phyloP scores from a whole-genome alignment of 345 rosid species.

The Camelina laxa region DNA sequence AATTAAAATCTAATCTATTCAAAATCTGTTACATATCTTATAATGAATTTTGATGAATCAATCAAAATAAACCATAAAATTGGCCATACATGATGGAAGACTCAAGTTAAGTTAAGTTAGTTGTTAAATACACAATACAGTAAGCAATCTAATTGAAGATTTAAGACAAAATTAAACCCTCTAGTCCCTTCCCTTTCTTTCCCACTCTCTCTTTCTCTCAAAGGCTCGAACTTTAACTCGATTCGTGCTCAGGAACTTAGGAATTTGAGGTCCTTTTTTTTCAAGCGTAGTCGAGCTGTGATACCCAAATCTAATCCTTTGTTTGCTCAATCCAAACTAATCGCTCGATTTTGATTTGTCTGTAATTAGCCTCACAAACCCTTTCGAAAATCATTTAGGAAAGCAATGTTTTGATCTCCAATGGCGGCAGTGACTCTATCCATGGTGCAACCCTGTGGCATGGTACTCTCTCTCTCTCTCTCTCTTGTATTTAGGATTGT shows the following conservation, averaged over 20 bases:
- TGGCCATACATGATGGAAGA: background rate
- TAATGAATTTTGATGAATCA: background rate
- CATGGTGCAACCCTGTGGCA: conserved; percentile 40
- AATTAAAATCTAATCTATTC: too few relatives aligned
- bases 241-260: background rate
- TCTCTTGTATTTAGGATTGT: background rate
- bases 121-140: background rate
- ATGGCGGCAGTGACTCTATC: conserved; percentile 45
- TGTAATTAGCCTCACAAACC: background rate
- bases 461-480: conserved; percentile 31
- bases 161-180: background rate
- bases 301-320: background rate
- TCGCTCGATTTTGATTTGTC: background rate
- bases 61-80: too few relatives aligned
- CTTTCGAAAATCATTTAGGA: background rate
- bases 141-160: background rate
- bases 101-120: background rate
- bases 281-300: background rate
- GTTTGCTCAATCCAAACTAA: background rate
- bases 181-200: background rate
- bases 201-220: background rate
- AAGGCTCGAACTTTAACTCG: background rate
- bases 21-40: too few relatives aligned
- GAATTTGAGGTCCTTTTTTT: background rate
- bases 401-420: conserved; percentile 36